phyloP scores from a whole-genome alignment of 208 protist species.

The Acanthamoeba divionensis region DNA sequence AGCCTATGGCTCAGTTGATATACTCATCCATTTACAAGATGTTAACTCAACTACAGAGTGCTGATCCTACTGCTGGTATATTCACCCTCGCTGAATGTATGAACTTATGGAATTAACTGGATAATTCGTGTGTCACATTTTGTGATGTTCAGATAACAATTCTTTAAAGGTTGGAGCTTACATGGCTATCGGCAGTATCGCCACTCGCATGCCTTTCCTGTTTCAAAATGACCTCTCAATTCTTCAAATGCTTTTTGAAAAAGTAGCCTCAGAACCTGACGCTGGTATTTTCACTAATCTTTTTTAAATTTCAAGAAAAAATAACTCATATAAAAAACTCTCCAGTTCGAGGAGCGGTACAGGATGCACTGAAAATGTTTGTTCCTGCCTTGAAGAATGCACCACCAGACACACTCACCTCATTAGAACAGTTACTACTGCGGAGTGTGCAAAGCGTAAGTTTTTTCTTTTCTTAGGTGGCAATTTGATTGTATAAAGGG shows the following conservation, averaged over 20 bases:
- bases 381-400: slow-evolving; percentile 2
- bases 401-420: too few relatives aligned
- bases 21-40: slow-evolving; percentile 21
- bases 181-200: slow-evolving; percentile 16
- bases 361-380: slow-evolving; percentile 45
- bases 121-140: background rate
- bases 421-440: too few relatives aligned
- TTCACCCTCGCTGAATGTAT: background rate
- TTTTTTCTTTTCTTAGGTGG: background rate
- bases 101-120: background rate
- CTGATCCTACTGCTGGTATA: background rate
- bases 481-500: too few relatives aligned
- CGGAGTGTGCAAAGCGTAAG: background rate
- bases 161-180: slow-evolving; percentile 12
- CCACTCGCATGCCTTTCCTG: slow-evolving; percentile 30
- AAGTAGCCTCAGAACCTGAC: background rate
- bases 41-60: background rate
- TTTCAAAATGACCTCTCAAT: slow-evolving; percentile 10
- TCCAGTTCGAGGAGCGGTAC: slow-evolving; percentile 8
- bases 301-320: too few relatives aligned
- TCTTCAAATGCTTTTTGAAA: slow-evolving; percentile 42
- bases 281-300: background rate
- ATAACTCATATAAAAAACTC: too few relatives aligned
- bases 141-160: background rate
- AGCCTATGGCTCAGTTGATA: slow-evolving; percentile 46